Evolutionary conservation across 2,329 filamentous ascomycete species (phyloP).

Genomic region (Hortaea werneckii): DNA sequence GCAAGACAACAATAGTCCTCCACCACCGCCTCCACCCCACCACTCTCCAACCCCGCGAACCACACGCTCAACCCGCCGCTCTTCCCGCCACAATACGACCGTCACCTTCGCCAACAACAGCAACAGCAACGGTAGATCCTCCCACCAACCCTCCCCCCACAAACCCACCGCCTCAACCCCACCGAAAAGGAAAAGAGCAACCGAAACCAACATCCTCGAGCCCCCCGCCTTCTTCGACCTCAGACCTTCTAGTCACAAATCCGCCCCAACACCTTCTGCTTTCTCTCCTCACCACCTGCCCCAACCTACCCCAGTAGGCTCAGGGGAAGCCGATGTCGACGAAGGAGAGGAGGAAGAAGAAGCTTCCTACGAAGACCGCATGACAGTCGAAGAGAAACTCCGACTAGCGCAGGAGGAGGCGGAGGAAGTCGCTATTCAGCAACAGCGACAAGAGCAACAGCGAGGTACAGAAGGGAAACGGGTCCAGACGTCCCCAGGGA

Average conservation of each 20-base stretch:
- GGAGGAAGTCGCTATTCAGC: conserved; percentile 29
- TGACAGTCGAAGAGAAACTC: conserved; percentile 39
- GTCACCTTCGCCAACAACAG: no score
- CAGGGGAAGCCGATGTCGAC: background rate
- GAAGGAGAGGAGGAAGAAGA: conserved; percentile 13
- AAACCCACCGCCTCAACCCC: background rate
- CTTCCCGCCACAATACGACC: no score
- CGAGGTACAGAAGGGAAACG: background rate
- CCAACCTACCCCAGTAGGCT: conserved; percentile 1
- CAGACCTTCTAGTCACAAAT: conserved; percentile 10
- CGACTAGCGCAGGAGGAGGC: conserved; percentile 34
- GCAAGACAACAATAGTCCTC: background rate
- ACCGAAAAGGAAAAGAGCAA: conserved; percentile 17
- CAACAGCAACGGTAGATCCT: no score
- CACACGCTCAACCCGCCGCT: conserved; percentile 5
- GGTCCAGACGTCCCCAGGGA: no score
- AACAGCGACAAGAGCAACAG: background rate
- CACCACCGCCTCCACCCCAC: background rate
- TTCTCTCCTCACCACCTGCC: conserved; percentile 1
- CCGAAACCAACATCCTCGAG: conserved; percentile 16
- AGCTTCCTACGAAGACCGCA: conserved; percentile 2
- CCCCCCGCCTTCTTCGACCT: conserved; percentile 28
- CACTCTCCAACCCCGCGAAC: conserved; percentile 1
- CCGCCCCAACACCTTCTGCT: conserved; percentile 2
- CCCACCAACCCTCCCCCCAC: no score